Percentiles rank a stretch among this genome's conserved stretches.
Evolutionary conservation across 352 stramenopile species (phyloP).

Genomic region (Elongisporangium undulatum): DNA sequence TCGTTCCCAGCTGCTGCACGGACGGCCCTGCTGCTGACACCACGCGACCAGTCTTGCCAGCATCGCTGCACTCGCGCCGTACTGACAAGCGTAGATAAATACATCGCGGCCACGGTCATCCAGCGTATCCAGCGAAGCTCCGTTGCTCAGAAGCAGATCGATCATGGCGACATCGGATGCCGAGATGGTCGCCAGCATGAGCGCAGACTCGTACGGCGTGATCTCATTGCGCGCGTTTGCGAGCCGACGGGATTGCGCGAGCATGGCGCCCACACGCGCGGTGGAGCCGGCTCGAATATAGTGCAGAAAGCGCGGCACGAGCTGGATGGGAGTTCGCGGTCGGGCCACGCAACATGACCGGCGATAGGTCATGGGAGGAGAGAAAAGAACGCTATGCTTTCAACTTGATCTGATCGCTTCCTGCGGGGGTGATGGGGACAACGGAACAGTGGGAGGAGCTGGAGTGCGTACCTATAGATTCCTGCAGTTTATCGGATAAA

Average conservation of each 20-base stretch:
- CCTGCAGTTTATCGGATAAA: neutral
- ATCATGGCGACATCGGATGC: conserved; percentile 7
- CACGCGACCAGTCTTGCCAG: conserved; percentile 10
- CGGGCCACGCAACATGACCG: neutral
- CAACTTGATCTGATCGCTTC: neutral
- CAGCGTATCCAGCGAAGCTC: conserved; percentile 18
- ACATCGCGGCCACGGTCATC: conserved; percentile 15
- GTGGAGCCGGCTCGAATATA: neutral
- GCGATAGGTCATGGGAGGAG: neutral
- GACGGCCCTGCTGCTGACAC: neutral
- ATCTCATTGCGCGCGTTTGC: conserved; percentile 7
- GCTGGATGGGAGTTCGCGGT: neutral
- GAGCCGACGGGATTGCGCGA: neutral
- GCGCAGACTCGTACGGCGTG: neutral
- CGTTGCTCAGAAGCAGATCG: conserved; percentile 19
- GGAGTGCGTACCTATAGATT: neutral
- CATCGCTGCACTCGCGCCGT: conserved; percentile 8
- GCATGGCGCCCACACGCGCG: neutral
- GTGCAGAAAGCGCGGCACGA: neutral
- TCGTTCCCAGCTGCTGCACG: neutral
- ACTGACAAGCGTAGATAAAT: conserved; percentile 20
- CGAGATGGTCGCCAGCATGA: conserved; percentile 11
- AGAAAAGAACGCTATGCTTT: neutral
- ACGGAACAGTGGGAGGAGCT: neutral
- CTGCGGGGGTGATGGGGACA: neutral